phyloP scores from a whole-genome alignment of 176 grass and related monocot species.

The Melocanna baccifera region DNA sequence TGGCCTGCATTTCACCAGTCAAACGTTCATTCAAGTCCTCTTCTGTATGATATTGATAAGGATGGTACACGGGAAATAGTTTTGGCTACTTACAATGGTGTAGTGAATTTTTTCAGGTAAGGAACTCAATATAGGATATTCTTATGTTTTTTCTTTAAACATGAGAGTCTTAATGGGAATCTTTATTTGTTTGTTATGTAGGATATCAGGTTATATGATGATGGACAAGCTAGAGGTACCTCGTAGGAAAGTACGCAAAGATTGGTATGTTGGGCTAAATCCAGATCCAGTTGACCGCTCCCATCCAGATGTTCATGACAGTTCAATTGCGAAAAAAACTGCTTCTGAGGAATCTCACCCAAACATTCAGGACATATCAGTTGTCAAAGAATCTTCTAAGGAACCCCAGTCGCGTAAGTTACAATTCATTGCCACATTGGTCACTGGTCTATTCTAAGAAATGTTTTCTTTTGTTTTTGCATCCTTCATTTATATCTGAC shows the following conservation, averaged over 20 bases:
- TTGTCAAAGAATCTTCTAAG: constrained; percentile 20
- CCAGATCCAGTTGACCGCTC: constrained; percentile 76
- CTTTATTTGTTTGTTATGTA: constrained; percentile 50
- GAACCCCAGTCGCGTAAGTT: constrained; percentile 19
- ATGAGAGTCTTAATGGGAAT: constrained; percentile 18
- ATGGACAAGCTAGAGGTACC: constrained; percentile 97
- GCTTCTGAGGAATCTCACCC: constrained; percentile 39
- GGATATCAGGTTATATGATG: constrained; percentile 93
- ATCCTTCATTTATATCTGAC: neutral
- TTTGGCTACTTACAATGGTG: constrained; percentile 89
- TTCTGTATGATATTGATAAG: constrained; percentile 90
- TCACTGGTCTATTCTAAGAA: constrained; percentile 1
- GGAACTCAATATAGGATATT: neutral
- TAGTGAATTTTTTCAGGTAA: constrained; percentile 92
- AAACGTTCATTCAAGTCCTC: constrained; percentile 84
- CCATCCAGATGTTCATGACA: constrained; percentile 93
- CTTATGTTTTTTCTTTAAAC: constrained; percentile 16
- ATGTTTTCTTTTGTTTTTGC: constrained; percentile 24
- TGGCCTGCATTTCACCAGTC: constrained; percentile 98
- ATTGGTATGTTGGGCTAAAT: constrained; percentile 92
- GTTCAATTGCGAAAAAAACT: constrained; percentile 53
- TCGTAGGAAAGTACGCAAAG: constrained; percentile 80
- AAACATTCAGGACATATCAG: constrained; percentile 30
- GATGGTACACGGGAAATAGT: constrained; percentile 86
- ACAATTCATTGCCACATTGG: neutral